Conservation (phyloP, 2,329 filamentous ascomycete genomes). For the Trichoderma cornu-damae region DNA sequence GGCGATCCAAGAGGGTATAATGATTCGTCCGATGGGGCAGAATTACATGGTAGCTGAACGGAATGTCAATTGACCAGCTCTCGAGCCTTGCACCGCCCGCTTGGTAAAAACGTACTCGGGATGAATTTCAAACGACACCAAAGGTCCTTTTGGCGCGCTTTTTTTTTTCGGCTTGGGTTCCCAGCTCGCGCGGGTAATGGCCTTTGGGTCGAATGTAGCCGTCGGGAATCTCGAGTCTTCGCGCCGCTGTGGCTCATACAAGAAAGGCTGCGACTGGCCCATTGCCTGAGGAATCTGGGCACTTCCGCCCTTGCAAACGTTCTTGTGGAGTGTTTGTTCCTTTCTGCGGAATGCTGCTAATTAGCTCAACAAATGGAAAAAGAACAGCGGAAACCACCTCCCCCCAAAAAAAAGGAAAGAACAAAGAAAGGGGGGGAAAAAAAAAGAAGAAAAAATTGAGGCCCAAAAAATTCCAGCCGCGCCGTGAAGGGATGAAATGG, state of each 20-base stretch:
- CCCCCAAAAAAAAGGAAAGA: too few relatives aligned
- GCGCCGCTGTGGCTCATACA: slow-evolving; percentile 58
- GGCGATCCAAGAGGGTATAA: slow-evolving; percentile 61
- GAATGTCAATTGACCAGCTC: slow-evolving; percentile 15
- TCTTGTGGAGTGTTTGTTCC: not conserved
- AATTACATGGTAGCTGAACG: slow-evolving; percentile 53
- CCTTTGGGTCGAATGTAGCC: slow-evolving; percentile 76
- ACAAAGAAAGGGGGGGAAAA: too few relatives aligned
- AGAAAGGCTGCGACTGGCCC: slow-evolving; percentile 56
- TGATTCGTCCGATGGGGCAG: slow-evolving; percentile 57
- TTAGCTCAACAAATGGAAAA: not conserved
- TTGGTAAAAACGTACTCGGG: slow-evolving; percentile 63
- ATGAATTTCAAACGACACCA: slow-evolving; percentile 78
- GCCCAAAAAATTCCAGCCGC: not conserved
- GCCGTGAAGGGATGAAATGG: not conserved
- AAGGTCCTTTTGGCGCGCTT: slow-evolving; percentile 65
- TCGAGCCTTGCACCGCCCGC: not conserved
- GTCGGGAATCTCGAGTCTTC: slow-evolving; percentile 50
- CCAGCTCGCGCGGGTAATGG: slow-evolving; percentile 74
- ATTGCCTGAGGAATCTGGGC: slow-evolving; percentile 16
- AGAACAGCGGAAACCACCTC: too few relatives aligned
- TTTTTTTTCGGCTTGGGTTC: slow-evolving; percentile 56
- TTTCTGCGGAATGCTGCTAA: slow-evolving; percentile 4
- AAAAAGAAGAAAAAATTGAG: not conserved
- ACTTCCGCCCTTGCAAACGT: slow-evolving; percentile 6